A percentile compares a stretch with the other conserved stretches of the same genome.
Conservation (phyloP, 2,329 filamentous ascomycete genomes). For the Fusarium sulawesiense region DNA sequence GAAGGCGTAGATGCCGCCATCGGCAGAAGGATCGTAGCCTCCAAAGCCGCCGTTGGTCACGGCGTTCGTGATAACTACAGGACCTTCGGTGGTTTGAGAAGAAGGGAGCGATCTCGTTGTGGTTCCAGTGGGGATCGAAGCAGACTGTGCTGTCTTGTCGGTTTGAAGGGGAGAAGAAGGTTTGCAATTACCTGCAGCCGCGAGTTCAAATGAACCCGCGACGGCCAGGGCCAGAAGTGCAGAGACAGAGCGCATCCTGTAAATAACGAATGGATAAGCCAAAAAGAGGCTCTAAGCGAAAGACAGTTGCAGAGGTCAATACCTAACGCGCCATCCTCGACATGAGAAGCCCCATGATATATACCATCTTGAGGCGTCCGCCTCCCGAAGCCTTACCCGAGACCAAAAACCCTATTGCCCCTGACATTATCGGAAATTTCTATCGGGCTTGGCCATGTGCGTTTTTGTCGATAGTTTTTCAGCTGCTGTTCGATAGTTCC, state of each 20-base stretch:
- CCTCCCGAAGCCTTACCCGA: slow-evolving; percentile 9
- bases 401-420: neutral
- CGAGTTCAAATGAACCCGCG: neutral
- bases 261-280: slow-evolving; percentile 16
- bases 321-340: neutral
- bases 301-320: neutral
- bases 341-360: slow-evolving; percentile 2
- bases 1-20: slow-evolving; percentile 39
- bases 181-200: slow-evolving; percentile 23
- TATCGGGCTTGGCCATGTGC: neutral
- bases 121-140: neutral
- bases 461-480: slow-evolving; percentile 7
- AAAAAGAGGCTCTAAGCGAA: slow-evolving; percentile 1
- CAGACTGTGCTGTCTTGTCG: neutral
- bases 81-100: slow-evolving; percentile 16
- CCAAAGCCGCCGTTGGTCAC: slow-evolving; percentile 39
- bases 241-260: slow-evolving; percentile 32
- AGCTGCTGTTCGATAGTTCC: slow-evolving; percentile 18
- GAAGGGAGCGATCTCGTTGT: neutral
- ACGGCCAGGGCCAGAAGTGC: slow-evolving; percentile 26
- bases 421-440: slow-evolving; percentile 12
- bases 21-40: slow-evolving; percentile 31
- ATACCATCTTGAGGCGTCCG: neutral
- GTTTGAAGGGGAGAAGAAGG: slow-evolving; percentile 2
- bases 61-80: slow-evolving; percentile 21